These are phyloP conservation scores for Chara braunii DNA, from an alignment of 139 green algal genomes.

Conservation along the genomic window DNA sequence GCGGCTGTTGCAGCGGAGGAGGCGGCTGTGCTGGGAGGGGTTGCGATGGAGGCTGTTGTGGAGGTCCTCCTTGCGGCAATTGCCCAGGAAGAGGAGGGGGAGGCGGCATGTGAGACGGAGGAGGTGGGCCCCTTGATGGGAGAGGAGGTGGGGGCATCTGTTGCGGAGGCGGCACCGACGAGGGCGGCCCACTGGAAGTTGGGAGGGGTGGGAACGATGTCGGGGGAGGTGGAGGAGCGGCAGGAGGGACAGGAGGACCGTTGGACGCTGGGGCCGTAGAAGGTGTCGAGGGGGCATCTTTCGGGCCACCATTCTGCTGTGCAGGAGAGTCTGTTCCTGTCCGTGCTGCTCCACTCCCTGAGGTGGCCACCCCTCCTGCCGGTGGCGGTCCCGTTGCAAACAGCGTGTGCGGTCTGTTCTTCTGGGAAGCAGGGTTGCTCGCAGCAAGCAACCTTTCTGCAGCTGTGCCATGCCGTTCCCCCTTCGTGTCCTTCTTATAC, in stretches of 20 bases:
- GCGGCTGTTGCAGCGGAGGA: constrained; percentile 2
- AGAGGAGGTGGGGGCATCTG: constrained; percentile 17
- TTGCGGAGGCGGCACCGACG: not conserved
- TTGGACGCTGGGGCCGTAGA: constrained; percentile 1
- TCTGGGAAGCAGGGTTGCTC: not conserved
- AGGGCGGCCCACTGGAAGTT: not conserved
- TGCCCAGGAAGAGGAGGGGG: not conserved
- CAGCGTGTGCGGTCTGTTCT: constrained; percentile 28
- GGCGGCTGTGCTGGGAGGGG: not conserved
- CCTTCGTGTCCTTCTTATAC: constrained; percentile 95
- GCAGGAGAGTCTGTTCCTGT: too few species aligned
- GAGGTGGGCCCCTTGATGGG: constrained; percentile 1
- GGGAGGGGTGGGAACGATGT: not conserved
- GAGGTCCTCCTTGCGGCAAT: not conserved
- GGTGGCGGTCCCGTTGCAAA: constrained; percentile 11
- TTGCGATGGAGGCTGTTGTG: not conserved
- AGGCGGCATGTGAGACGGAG: not conserved
- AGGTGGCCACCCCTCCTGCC: too few species aligned
- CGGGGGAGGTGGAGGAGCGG: constrained; percentile 18
- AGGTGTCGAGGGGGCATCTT: too few species aligned
- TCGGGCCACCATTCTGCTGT: too few species aligned
- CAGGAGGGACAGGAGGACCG: not conserved
- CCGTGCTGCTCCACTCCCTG: too few species aligned
- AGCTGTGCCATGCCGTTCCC: constrained; percentile 89
- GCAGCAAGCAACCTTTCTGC: constrained; percentile 43